phyloP scores from a whole-genome alignment of 108 stramenopile species.

The Parmales sp. region DNA sequence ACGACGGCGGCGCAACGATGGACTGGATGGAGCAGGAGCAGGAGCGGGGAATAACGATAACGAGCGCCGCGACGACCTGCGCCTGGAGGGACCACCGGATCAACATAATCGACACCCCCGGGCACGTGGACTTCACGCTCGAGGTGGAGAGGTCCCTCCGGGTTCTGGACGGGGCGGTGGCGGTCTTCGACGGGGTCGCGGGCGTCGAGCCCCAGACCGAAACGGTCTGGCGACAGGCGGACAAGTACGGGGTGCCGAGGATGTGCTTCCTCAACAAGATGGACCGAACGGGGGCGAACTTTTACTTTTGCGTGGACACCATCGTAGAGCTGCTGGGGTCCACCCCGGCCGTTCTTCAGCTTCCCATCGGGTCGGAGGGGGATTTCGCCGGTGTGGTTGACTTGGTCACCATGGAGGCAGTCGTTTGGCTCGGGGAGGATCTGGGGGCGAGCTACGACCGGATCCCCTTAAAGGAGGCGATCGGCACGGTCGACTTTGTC shows the following conservation, averaged over 20 bases:
- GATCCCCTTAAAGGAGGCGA: slow-evolving; percentile 69
- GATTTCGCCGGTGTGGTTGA: slow-evolving; percentile 94
- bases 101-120: slow-evolving; percentile 97
- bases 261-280: slow-evolving; percentile 99
- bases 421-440: slow-evolving; percentile 93
- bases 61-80: slow-evolving; percentile 93
- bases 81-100: slow-evolving; percentile 87
- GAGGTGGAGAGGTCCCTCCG: slow-evolving; percentile 95
- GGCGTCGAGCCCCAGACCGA: slow-evolving; percentile 98
- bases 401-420: slow-evolving; percentile 88
- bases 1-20: slow-evolving; percentile 97
- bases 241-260: slow-evolving; percentile 92
- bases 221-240: slow-evolving; percentile 98
- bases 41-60: slow-evolving; percentile 99
- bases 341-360: slow-evolving; percentile 84
- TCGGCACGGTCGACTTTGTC: slow-evolving; percentile 70
- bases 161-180: slow-evolving; percentile 95
- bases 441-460: slow-evolving; percentile 85
- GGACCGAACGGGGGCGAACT: slow-evolving; percentile 97
- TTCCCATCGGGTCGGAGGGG: slow-evolving; percentile 82
- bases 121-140: slow-evolving; percentile 85
- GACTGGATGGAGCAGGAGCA: slow-evolving; percentile 99
- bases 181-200: slow-evolving; percentile 98
- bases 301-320: slow-evolving; percentile 87
- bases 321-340: slow-evolving; percentile 82